Evolutionary conservation across 179 eudicot species (phyloP).

Genomic region (Kewa caespitosa): DNA sequence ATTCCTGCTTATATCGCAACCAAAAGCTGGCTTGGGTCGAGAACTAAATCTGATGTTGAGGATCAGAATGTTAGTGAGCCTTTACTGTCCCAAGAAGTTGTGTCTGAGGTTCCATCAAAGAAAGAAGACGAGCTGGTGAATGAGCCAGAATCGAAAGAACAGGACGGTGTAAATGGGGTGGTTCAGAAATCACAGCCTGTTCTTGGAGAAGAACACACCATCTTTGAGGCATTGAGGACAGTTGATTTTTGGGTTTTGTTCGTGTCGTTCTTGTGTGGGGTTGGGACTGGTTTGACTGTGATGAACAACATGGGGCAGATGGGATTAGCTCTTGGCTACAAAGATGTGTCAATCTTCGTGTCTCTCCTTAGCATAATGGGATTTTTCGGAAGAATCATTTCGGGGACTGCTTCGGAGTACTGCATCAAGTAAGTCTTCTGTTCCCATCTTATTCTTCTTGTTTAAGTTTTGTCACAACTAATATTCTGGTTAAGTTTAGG

Average conservation of each 20-base stretch:
- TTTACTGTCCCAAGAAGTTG: constrained; percentile 35
- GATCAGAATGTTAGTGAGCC: constrained; percentile 35
- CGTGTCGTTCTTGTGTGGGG: constrained; percentile 81
- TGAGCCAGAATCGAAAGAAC: constrained; percentile 2
- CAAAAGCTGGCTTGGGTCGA: constrained; percentile 29
- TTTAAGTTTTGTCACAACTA: neutral
- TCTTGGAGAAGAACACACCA: constrained; percentile 91
- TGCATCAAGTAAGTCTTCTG: constrained; percentile 70
- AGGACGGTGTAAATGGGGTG: constrained; percentile 20
- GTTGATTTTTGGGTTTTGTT: constrained; percentile 92
- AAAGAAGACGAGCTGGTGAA: constrained; percentile 22
- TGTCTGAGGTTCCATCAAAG: constrained; percentile 7
- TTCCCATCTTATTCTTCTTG: neutral
- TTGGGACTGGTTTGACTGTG: constrained; percentile 88
- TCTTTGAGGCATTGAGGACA: constrained; percentile 58
- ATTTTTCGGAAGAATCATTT: constrained; percentile 77
- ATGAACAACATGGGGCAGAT: constrained; percentile 95
- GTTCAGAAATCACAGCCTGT: constrained; percentile 40
- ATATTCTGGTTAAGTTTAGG: neutral
- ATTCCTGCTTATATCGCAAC: constrained; percentile 57
- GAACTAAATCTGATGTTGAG: constrained; percentile 35
- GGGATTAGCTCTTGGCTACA: constrained; percentile 80
- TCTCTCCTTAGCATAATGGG: constrained; percentile 85
- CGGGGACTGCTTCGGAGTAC: constrained; percentile 79
- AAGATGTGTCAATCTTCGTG: constrained; percentile 78